Percentiles rank a stretch among this genome's conserved stretches.
phyloP scores from a whole-genome alignment of 2,329 filamentous ascomycete genomes.

The Parascedosporium putredinis region DNA sequence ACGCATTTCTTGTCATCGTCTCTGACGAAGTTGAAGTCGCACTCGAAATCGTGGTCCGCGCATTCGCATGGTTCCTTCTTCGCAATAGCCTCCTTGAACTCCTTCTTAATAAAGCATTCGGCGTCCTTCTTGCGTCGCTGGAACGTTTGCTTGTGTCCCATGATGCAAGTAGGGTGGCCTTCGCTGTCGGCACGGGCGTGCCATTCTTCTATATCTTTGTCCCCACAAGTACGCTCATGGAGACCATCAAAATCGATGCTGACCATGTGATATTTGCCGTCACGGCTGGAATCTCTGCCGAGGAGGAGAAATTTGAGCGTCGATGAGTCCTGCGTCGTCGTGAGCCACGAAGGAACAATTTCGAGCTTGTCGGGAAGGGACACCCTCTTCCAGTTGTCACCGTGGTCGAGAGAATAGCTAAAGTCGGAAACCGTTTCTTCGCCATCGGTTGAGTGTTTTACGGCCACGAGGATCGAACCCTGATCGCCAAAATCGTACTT shows the following conservation, averaged over 20 bases:
- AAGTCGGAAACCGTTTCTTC: constrained; percentile 46
- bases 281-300: constrained; percentile 43
- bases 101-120: constrained; percentile 78
- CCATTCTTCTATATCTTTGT: constrained; percentile 80
- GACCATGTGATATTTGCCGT: constrained; percentile 51
- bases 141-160: constrained; percentile 91
- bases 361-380: constrained; percentile 56
- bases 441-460: constrained; percentile 60
- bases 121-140: constrained; percentile 74
- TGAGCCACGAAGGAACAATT: constrained; percentile 63
- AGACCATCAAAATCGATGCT: constrained; percentile 76
- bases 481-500: constrained; percentile 96
- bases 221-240: constrained; percentile 67
- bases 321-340: constrained; percentile 85
- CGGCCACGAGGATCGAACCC: constrained; percentile 76
- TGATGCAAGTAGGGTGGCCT: constrained; percentile 75
- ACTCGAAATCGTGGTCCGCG: constrained; percentile 80
- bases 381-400: constrained; percentile 68
- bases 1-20: constrained; percentile 55
- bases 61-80: constrained; percentile 71
- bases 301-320: constrained; percentile 82
- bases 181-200: constrained; percentile 71
- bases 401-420: constrained; percentile 79
- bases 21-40: constrained; percentile 81
- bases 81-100: constrained; percentile 69